Evolutionary conservation across 148 eudicot species (phyloP), one percentile per base, ranked within the genome.

Genomic region (Limonium bicolor): DNA sequence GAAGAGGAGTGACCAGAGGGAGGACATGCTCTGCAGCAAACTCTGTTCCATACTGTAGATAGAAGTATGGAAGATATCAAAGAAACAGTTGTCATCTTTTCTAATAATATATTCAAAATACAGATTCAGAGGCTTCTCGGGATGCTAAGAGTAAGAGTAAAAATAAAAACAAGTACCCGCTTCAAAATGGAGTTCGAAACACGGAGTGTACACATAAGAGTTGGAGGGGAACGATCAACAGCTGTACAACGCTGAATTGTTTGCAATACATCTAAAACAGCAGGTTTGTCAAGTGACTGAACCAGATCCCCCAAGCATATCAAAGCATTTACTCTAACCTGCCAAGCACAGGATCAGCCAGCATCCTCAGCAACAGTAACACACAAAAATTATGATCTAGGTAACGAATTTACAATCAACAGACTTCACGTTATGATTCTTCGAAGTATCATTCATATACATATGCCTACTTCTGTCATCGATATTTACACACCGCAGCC

Each of bases 281-380:
- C 70, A 38, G 22, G 74, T 60, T 80, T 90, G 51, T 90, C 99
- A 25, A 90, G 92, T 41, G 69, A 57, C 50, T 69, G 73, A 44
- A 90, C 66, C 80, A 90, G 64, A 58, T 84, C 95, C 27, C 87
- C 67, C 14, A 90, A 69, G 73, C 93, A 90, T 55, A 84, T 56
- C 48, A 90, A 69, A 43, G 88, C 92, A 71, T 90, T 84, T 53
- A 90, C 99, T 59, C 99, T 72, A 61, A 90, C 99, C 99, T 90
- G 83, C 63, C 56, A 60, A n/a, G n/a, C n/a, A n/a, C n/a, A n/a
- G n/a, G n/a, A n/a, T n/a, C n/a, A n/a, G n/a, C n/a, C n/a, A n/a
- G n/a, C n/a, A n/a, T n/a, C n/a, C n/a, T n/a, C n/a, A n/a, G n/a
- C n/a, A n/a, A n/a, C n/a, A n/a, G n/a, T n/a, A n/a, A n/a, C n/a